phyloP scores from a whole-genome alignment of 805 yeast genomes.

The Sungouiozyma intestinalis region DNA sequence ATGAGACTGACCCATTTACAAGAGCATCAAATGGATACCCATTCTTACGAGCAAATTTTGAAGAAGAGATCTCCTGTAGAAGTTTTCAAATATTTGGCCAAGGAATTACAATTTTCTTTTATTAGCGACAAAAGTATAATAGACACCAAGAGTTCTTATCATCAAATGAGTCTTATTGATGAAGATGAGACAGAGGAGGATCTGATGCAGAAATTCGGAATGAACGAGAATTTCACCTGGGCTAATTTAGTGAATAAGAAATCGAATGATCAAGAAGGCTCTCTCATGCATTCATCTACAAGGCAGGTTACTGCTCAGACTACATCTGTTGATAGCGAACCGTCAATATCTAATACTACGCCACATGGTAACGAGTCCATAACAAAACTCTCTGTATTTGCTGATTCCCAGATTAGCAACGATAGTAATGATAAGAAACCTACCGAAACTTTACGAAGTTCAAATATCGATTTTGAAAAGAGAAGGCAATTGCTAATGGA shows the following conservation, averaged over 20 bases:
- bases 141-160: conserved; percentile 4
- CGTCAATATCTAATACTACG: background rate
- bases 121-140: conserved; percentile 15
- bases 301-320: background rate
- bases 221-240: conserved; percentile 27
- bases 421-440: conserved; percentile 5
- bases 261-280: conserved; percentile 3
- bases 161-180: conserved; percentile 4
- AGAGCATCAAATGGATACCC: conserved; percentile 2
- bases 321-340: background rate
- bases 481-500: conserved; percentile 18
- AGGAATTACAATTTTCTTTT: conserved; percentile 25
- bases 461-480: conserved; percentile 6
- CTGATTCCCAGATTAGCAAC: background rate
- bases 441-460: conserved; percentile 5
- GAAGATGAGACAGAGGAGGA: conserved; percentile 12
- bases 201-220: conserved; percentile 23
- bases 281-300: background rate
- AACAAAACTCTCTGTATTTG: background rate
- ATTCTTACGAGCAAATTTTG: conserved; percentile 8
- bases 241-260: conserved; percentile 19
- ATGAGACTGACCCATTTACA: conserved; percentile 18
- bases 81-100: conserved; percentile 25
- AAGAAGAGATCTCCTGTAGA: conserved; percentile 25
- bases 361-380: background rate